These are phyloP conservation scores for Stylosanthes scabra DNA, from an alignment of 331 rosid genomes.

Conservation along the genomic window DNA sequence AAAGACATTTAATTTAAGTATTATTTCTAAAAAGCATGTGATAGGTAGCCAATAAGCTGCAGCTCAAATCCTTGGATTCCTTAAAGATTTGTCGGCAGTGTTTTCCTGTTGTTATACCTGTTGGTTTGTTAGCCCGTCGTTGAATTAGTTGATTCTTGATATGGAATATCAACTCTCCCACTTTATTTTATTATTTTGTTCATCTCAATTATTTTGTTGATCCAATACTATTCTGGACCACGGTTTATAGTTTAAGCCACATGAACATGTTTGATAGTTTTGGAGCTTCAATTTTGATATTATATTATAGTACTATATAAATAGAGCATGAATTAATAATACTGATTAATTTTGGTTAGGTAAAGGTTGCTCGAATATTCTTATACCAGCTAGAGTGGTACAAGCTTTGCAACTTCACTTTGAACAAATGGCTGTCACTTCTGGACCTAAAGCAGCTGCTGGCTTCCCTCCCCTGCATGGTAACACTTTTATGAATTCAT, in stretches of 20 bases:
- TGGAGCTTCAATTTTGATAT: no score
- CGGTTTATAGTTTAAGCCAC: conserved; percentile 4
- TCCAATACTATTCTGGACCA: not conserved
- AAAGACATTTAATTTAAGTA: no score
- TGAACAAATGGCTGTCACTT: conserved; percentile 56
- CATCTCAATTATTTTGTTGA: conserved; percentile 12
- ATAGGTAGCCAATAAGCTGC: no score
- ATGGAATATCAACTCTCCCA: conserved; percentile 50
- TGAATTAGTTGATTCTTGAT: conserved; percentile 51
- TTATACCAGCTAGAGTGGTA: conserved; percentile 82
- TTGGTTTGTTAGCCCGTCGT: conserved; percentile 41
- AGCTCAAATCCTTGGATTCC: no score
- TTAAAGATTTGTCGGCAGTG: not conserved
- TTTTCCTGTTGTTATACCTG: no score
- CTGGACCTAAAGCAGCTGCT: conserved; percentile 47
- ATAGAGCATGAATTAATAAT: no score
- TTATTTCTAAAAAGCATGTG: no score
- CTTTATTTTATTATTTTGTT: not conserved
- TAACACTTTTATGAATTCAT: not conserved
- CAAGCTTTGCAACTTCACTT: conserved; percentile 79
- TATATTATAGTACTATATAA: no score
- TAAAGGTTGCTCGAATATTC: conserved; percentile 64
- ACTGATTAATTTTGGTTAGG: conserved; percentile 43
- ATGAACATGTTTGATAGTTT: no score
- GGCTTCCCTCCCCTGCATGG: conserved; percentile 53